Evolutionary conservation across 371 early-diverging fungal species (phyloP).

Genomic region (Apophysomyces elegans): DNA sequence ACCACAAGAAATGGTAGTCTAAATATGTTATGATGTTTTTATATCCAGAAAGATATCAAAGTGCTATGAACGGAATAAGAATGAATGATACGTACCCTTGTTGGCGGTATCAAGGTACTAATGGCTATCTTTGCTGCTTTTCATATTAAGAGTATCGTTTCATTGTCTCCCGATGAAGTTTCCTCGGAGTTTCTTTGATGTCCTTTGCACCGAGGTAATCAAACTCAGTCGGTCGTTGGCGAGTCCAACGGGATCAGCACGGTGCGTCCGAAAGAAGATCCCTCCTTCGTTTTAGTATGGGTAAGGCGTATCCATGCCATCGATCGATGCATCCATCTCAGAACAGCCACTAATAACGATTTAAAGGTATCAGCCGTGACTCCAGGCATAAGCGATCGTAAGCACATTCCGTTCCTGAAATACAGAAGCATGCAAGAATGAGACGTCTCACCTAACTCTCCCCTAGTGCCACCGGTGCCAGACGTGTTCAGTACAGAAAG

Average conservation of each 20-base stretch:
- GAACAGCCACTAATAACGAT: background rate
- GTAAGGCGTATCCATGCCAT: slow-evolving; percentile 11
- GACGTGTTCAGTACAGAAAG: slow-evolving; percentile 20
- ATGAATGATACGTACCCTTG: too few relatives aligned
- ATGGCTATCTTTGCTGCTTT: too few relatives aligned
- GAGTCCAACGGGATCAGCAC: background rate
- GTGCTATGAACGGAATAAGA: too few relatives aligned
- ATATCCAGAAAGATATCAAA: too few relatives aligned
- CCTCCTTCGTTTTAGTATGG: slow-evolving; percentile 8
- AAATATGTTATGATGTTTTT: too few relatives aligned
- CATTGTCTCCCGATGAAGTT: too few relatives aligned
- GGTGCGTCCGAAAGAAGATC: slow-evolving; percentile 1
- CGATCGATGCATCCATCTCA: slow-evolving; percentile 9
- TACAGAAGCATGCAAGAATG: background rate
- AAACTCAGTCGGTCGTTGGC: slow-evolving; percentile 3
- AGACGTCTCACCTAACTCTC: background rate
- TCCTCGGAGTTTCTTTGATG: too few relatives aligned
- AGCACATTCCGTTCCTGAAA: slow-evolving; percentile 3
- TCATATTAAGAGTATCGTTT: too few relatives aligned
- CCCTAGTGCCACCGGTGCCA: slow-evolving; percentile 21
- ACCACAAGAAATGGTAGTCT: too few relatives aligned
- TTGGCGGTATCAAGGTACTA: too few relatives aligned
- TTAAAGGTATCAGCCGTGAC: slow-evolving; percentile 24
- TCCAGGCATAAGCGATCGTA: slow-evolving; percentile 22
- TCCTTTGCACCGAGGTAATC: background rate